A percentile compares a stretch with the other conserved stretches of the same genome.
These are phyloP conservation scores for Ballota nigra DNA, from an alignment of 257 asterid species.

Conservation along the genomic window DNA sequence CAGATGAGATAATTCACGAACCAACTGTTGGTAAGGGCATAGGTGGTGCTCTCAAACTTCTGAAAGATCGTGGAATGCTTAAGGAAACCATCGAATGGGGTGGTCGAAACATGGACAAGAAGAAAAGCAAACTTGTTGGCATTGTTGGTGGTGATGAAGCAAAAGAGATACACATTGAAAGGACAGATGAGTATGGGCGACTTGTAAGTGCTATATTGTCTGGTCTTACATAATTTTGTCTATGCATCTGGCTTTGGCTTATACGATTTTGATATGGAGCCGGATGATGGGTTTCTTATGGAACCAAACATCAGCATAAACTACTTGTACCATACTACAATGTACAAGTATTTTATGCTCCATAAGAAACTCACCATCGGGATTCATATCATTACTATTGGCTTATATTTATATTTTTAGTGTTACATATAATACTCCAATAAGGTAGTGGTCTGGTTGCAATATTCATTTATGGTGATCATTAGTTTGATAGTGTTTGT, in stretches of 20 bases:
- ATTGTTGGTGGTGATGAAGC: conserved; percentile 54
- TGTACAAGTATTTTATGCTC: no score
- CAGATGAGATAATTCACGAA: conserved; percentile 82
- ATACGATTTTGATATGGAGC: no score
- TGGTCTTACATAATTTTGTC: not conserved
- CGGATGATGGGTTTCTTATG: no score
- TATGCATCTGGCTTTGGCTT: not conserved
- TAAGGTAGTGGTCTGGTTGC: not conserved
- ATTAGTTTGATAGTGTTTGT: not conserved
- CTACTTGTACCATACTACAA: no score
- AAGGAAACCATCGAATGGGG: conserved; percentile 96
- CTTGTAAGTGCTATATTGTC: conserved; percentile 53
- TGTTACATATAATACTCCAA: not conserved
- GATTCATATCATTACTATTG: no score
- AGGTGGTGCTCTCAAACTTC: conserved; percentile 69
- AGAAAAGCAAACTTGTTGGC: conserved; percentile 90
- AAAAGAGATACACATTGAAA: conserved; percentile 83
- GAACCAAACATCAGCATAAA: no score
- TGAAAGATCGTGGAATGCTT: conserved; percentile 84
- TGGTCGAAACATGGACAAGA: conserved; percentile 99
- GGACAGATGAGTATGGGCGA: conserved; percentile 95
- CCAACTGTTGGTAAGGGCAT: conserved; percentile 88
- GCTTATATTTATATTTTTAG: conserved; percentile 4
- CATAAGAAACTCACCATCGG: no score
- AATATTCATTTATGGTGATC: not conserved